Base-by-base conservation (phyloP, 768 basidiomycete species). In the Lepiota subincarnata region DNA sequence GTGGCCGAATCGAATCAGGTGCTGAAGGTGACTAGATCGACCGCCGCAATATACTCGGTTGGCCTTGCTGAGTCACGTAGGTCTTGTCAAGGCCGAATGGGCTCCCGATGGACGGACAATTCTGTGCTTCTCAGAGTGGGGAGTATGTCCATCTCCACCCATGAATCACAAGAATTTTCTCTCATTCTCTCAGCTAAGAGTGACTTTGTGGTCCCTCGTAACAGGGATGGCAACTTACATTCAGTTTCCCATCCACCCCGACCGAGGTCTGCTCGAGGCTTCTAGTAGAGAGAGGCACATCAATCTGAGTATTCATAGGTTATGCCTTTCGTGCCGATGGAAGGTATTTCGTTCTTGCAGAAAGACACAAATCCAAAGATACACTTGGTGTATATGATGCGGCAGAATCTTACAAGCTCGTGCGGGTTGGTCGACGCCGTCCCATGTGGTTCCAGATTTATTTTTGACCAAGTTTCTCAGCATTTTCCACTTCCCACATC, bases 81-180 rank as follows among this genome's bases (percentile, higher is more conserved):
- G 94, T 10, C 80, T 97, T 45, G 79, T 84, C 16, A 90, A 83
- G 63, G 90, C 87, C 14, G 91, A 95, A 63, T 98, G 94, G 94
- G 89, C 88, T 0, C 89, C 87, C 2, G 89, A 88, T 63, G 92
- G 92, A 13, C 78, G 89, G 35, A 83, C 82, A 13, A 74, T 97
- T 4, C 70, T 97, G 26, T 95, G 90, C 62, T 98, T 94, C 69
- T 94, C 92, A 3, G 89, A 94, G 60, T 91, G 91, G 87, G 91
- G 89, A 61, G 94, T 95, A 72, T 74, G 93, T 81, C 18, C 16
- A 26, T 39, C 36, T 56, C 51, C 22, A 28, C 2, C n/a, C 7
- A 38, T 28, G 37, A 28, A 34, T 39, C 14, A 20, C 53, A 16
- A 43, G 22, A 37, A 38, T 41, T 22, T 42, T 24, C n/a, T 37